Evolutionary conservation across 1,284 basidiomycete genomes (phyloP).

Genomic region (Pulchroboletus neoregius): DNA sequence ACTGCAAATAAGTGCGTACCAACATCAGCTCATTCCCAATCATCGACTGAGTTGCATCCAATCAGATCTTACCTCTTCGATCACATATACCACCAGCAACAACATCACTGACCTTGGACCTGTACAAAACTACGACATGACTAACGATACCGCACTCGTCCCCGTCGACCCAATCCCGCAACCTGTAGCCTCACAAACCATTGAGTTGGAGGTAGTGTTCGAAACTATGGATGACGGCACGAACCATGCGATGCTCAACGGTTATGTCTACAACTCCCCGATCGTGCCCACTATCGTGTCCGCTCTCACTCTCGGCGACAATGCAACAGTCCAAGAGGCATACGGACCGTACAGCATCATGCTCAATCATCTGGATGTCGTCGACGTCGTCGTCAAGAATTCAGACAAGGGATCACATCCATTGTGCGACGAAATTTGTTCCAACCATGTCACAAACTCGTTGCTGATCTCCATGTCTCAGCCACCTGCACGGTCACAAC

Average conservation of each 20-base stretch:
- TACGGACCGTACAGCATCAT: conserved; percentile 82
- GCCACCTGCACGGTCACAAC: conserved; percentile 81
- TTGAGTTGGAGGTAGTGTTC: conserved; percentile 58
- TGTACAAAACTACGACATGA: conserved; percentile 51
- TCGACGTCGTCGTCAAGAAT: conserved; percentile 83
- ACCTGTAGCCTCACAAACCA: conserved; percentile 42
- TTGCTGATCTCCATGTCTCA: conserved; percentile 28
- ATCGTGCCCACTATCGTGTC: conserved; percentile 74
- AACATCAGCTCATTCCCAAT: background rate
- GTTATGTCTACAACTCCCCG: conserved; percentile 66
- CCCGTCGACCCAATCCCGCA: conserved; percentile 49
- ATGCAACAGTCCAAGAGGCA: conserved; percentile 62
- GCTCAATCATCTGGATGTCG: conserved; percentile 67
- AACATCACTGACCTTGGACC: conserved; percentile 47
- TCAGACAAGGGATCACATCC: conserved; percentile 75
- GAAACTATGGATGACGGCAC: conserved; percentile 77
- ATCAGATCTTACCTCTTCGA: conserved; percentile 72
- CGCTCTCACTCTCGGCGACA: conserved; percentile 69
- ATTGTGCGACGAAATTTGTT: conserved; percentile 52
- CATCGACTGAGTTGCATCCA: conserved; percentile 1
- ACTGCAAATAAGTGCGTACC: conserved; percentile 68
- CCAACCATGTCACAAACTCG: background rate
- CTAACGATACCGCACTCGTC: conserved; percentile 60
- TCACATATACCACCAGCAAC: conserved; percentile 58
- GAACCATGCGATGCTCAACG: conserved; percentile 73